phyloP scores from a whole-genome alignment of 345 rosid species.

The Kernera saxatilis region DNA sequence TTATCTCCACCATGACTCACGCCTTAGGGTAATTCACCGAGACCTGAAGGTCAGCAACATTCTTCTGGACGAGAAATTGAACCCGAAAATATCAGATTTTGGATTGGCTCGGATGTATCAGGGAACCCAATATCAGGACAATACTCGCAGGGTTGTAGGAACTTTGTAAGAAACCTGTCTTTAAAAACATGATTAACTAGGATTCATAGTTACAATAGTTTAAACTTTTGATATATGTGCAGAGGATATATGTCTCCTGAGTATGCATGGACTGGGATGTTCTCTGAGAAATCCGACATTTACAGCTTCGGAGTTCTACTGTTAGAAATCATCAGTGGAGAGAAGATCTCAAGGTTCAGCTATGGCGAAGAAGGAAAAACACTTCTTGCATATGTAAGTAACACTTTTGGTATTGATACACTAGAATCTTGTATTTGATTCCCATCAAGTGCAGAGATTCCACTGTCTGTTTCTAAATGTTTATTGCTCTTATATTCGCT shows the following conservation, averaged over 20 bases:
- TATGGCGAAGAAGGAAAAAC: neutral
- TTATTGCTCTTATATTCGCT: neutral
- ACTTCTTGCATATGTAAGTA: constrained; percentile 16
- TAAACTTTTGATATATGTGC: neutral
- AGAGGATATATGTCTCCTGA: constrained; percentile 41
- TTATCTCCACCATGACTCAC: too few species aligned
- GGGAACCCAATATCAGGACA: neutral
- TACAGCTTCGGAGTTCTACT: constrained; percentile 43
- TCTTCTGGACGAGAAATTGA: constrained; percentile 14
- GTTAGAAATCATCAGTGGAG: neutral
- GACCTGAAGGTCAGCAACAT: too few species aligned
- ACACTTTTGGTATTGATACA: neutral
- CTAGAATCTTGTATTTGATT: too few species aligned
- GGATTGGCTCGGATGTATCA: constrained; percentile 20
- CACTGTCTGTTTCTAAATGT: neutral
- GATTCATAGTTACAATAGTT: neutral
- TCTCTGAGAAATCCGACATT: constrained; percentile 39
- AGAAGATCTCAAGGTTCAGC: constrained; percentile 8
- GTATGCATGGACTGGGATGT: constrained; percentile 38
- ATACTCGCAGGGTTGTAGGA: constrained; percentile 6
- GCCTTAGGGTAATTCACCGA: too few species aligned
- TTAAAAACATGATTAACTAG: neutral
- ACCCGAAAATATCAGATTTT: constrained; percentile 16
- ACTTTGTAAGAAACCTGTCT: neutral
- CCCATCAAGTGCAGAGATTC: too few species aligned